Evolutionary conservation across 139 green algal species (phyloP).

Genomic region (Chlorella sp.): DNA sequence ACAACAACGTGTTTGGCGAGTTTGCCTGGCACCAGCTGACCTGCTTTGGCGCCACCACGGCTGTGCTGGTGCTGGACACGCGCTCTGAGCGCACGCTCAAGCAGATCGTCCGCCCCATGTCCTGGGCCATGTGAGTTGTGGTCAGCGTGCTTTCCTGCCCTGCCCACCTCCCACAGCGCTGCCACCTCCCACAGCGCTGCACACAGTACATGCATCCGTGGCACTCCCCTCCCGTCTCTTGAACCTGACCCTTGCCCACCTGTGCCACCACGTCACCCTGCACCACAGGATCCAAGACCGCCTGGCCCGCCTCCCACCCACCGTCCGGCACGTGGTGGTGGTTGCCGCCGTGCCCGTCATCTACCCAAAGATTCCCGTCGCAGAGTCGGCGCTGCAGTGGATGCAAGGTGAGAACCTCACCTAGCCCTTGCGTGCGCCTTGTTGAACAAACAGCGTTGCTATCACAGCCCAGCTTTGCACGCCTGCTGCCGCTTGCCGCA

Average conservation of each 20-base stretch:
- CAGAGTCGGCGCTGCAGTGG: constrained; percentile 18
- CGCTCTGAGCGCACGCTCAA: constrained; percentile 32
- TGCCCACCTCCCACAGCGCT: neutral
- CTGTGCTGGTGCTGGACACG: constrained; percentile 35
- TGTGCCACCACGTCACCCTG: too few relatives aligned
- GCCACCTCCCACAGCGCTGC: too few relatives aligned
- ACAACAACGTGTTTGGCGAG: constrained; percentile 2
- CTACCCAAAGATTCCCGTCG: constrained; percentile 44
- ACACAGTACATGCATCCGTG: too few relatives aligned
- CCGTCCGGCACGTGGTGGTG: constrained; percentile 46
- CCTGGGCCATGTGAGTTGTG: constrained; percentile 15
- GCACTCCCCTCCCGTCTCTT: too few relatives aligned
- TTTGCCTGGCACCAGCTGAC: constrained; percentile 11
- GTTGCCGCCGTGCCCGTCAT: constrained; percentile 47
- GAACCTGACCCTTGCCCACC: too few relatives aligned
- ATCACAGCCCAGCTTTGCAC: too few relatives aligned
- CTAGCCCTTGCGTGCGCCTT: too few relatives aligned
- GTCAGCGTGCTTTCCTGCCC: neutral
- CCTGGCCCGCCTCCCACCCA: constrained; percentile 20
- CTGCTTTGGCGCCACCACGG: constrained; percentile 22
- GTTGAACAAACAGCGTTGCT: too few relatives aligned
- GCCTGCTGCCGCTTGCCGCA: too few relatives aligned
- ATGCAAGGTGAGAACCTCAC: neutral
- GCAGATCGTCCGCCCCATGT: constrained; percentile 14
- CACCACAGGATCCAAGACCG: constrained; percentile 11